These are phyloP conservation scores for Penicillium ucsense DNA, from an alignment of 495 filamentous ascomycete genomes.

Conservation along the genomic window DNA sequence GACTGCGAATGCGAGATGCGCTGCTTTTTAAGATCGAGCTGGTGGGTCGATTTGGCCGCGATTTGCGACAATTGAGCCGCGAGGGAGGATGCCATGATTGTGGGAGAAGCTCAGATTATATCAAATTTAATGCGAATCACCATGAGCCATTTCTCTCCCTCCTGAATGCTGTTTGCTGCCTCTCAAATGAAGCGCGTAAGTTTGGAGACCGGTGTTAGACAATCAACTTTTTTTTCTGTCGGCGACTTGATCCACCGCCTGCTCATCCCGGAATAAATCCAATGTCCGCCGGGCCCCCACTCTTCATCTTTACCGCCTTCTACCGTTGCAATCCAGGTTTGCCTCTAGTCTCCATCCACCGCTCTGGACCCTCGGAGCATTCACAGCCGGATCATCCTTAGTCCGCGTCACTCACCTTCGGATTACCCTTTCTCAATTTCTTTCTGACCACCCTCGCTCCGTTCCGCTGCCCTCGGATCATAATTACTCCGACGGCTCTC, in stretches of 20 bases:
- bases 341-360: too few relatives aligned
- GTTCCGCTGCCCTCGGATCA: too few relatives aligned
- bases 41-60: conserved; percentile 63
- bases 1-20: conserved; percentile 84
- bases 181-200: background rate
- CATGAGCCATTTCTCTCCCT: conserved; percentile 8
- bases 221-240: conserved; percentile 27
- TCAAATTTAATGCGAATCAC: conserved; percentile 1
- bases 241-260: conserved; percentile 7
- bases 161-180: background rate
- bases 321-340: background rate
- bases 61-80: conserved; percentile 73
- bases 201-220: conserved; percentile 5
- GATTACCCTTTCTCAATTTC: too few relatives aligned
- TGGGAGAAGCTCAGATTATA: background rate
- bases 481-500: background rate
- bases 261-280: conserved; percentile 3
- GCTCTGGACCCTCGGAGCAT: too few relatives aligned
- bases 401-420: too few relatives aligned
- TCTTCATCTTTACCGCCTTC: background rate
- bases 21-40: conserved; percentile 81
- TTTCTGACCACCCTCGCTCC: too few relatives aligned
- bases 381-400: too few relatives aligned
- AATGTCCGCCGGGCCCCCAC: background rate
- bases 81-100: conserved; percentile 67